These are phyloP conservation scores for Syzygium jambos DNA, from an alignment of 345 rosid genomes.

Conservation along the genomic window DNA sequence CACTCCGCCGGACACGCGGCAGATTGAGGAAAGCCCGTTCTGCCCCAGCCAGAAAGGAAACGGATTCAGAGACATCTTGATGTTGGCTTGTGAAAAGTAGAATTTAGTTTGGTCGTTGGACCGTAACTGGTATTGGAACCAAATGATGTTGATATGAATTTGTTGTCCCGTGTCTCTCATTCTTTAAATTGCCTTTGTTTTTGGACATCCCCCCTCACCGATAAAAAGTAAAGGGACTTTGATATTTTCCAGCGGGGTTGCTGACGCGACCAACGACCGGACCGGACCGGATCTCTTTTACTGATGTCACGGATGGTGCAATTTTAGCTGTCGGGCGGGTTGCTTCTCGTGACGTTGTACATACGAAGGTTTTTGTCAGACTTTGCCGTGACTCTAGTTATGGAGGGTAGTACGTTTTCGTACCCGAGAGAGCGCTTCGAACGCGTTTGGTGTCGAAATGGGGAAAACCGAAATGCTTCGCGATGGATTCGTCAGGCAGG, in stretches of 20 bases:
- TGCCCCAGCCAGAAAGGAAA: constrained; percentile 15
- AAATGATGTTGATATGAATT: constrained; percentile 28
- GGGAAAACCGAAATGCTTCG: neutral
- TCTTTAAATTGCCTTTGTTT: constrained; percentile 43
- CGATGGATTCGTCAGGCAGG: neutral
- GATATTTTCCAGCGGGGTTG: neutral
- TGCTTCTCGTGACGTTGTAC: neutral
- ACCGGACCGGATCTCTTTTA: neutral
- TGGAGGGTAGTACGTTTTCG: neutral
- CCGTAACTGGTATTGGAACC: constrained; percentile 13
- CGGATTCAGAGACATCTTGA: constrained; percentile 3
- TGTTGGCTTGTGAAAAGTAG: constrained; percentile 11
- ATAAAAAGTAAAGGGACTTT: neutral
- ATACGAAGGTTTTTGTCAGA: neutral
- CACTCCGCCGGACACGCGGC: constrained; percentile 23
- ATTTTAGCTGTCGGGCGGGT: neutral
- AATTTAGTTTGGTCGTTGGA: constrained; percentile 19
- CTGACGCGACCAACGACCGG: neutral
- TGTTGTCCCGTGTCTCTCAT: constrained; percentile 13
- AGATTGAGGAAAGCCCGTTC: constrained; percentile 49
- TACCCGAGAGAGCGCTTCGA: neutral
- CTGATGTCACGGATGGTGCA: neutral
- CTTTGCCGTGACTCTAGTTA: neutral
- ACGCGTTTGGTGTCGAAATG: neutral
- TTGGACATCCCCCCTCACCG: neutral